phyloP scores from a whole-genome alignment of 2,329 filamentous ascomycete genomes.

The Samsoniella hepiali region DNA sequence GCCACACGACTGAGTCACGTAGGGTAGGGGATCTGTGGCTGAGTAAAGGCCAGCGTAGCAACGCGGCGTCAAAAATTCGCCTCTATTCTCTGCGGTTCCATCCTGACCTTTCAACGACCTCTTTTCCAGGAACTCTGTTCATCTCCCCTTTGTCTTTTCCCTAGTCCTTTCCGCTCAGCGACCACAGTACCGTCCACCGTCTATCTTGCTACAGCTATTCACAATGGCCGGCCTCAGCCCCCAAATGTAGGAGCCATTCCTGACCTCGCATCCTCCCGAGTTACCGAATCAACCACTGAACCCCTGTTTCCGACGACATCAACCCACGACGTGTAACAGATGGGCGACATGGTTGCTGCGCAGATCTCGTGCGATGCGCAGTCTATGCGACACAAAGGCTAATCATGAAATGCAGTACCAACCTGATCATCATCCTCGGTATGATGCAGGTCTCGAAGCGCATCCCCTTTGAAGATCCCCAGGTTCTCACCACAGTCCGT shows the following conservation, averaged over 20 bases:
- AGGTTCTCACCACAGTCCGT: constrained; percentile 55
- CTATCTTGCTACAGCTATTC: constrained; percentile 19
- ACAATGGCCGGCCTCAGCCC: constrained; percentile 61
- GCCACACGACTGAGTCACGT: neutral
- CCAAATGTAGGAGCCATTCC: constrained; percentile 52
- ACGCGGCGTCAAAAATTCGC: constrained; percentile 16
- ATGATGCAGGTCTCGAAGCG: constrained; percentile 99
- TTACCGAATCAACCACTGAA: neutral
- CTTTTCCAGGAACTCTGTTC: neutral
- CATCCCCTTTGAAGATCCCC: constrained; percentile 85
- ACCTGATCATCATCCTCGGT: constrained; percentile 89
- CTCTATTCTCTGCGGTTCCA: constrained; percentile 17
- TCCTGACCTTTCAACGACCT: neutral
- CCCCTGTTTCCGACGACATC: neutral
- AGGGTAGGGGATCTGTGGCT: constrained; percentile 6
- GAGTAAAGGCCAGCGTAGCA: constrained; percentile 16
- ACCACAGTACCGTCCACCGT: neutral
- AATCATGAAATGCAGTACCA: constrained; percentile 58
- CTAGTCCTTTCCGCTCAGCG: neutral
- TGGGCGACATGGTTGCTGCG: neutral
- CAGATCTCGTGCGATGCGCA: neutral
- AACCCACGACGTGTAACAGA: neutral
- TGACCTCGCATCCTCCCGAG: neutral
- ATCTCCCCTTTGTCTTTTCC: neutral
- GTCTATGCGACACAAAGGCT: neutral